phyloP scores from a whole-genome alignment of 352 stramenopile species.

The Pythium plurisporium region DNA sequence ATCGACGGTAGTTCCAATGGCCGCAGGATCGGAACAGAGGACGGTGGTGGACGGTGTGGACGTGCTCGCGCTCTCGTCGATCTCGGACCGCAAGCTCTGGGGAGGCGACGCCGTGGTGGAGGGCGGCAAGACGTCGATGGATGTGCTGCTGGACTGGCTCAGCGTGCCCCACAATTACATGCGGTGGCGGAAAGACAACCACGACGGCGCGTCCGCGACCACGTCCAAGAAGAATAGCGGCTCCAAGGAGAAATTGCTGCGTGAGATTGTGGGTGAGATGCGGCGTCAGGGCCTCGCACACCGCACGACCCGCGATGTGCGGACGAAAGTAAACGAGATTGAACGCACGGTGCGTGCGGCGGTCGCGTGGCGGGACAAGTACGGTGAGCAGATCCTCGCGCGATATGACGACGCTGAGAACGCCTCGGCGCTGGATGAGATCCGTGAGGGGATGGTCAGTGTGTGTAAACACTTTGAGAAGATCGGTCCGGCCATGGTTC shows the following conservation, averaged over 20 bases:
- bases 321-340: constrained; percentile 19
- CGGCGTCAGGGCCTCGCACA: constrained; percentile 1
- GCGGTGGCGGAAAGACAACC: constrained; percentile 8
- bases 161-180: neutral
- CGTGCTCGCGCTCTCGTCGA: neutral
- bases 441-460: neutral
- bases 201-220: neutral
- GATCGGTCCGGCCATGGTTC: constrained; percentile 6
- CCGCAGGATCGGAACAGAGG: no score
- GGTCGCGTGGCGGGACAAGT: constrained; percentile 7
- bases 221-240: neutral
- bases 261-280: constrained; percentile 12
- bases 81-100: neutral
- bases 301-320: constrained; percentile 7
- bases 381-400: neutral
- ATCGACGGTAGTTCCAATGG: neutral
- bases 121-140: neutral
- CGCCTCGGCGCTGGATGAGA: neutral
- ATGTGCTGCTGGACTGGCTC: constrained; percentile 12
- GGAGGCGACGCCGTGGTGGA: neutral
- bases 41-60: neutral
- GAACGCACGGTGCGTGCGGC: constrained; percentile 5
- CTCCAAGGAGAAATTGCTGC: constrained; percentile 8
- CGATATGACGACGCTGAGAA: neutral
- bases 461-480: constrained; percentile 11